These are phyloP conservation scores for Magnolia changhungtana DNA, from an alignment of 164 flowering plant genomes.

Conservation along the genomic window DNA sequence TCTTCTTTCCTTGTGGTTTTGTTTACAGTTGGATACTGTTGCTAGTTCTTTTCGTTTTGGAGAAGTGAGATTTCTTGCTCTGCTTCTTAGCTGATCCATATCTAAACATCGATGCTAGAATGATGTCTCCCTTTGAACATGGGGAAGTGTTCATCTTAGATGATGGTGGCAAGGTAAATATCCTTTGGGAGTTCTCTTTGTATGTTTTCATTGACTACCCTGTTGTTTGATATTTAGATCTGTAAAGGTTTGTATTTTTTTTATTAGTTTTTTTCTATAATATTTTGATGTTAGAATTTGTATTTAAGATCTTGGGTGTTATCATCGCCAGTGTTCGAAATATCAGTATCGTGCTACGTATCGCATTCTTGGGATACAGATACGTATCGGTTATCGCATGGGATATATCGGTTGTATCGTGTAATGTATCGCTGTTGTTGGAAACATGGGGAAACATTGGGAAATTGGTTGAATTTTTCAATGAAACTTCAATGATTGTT, in stretches of 20 bases:
- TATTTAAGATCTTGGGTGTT: neutral
- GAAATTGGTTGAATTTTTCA: too few relatives aligned
- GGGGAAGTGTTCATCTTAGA: constrained; percentile 94
- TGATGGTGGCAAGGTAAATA: constrained; percentile 91
- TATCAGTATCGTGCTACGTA: too few relatives aligned
- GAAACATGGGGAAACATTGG: too few relatives aligned
- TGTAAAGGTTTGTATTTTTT: neutral
- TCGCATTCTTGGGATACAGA: too few relatives aligned
- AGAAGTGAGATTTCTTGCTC: neutral
- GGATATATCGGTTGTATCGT: too few relatives aligned
- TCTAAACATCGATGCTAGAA: constrained; percentile 91
- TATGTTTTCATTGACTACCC: neutral
- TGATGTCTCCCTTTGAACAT: constrained; percentile 97
- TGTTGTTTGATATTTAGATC: neutral
- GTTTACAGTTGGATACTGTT: neutral
- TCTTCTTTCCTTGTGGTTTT: too few relatives aligned
- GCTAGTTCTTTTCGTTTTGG: neutral
- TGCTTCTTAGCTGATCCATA: constrained; percentile 70
- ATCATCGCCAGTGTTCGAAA: too few relatives aligned
- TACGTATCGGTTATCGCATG: too few relatives aligned
- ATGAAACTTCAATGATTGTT: too few relatives aligned
- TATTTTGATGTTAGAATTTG: neutral
- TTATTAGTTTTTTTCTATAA: neutral
- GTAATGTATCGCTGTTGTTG: too few relatives aligned
- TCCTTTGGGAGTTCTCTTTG: neutral